Conservation (phyloP, 805 yeast genomes). For the Scheffersomyces coipomensis region DNA sequence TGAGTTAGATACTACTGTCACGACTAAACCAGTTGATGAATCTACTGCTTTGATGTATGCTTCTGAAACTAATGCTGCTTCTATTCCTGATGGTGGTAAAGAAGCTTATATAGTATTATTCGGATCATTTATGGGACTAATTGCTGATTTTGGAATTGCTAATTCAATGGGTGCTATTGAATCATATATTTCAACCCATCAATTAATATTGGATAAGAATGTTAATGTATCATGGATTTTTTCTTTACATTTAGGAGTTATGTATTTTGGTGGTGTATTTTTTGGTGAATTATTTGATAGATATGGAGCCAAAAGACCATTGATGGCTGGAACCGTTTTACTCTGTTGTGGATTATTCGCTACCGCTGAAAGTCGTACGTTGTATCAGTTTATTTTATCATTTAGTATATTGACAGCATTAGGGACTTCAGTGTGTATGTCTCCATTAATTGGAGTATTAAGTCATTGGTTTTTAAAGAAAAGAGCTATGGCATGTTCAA, state of each 20-base stretch:
- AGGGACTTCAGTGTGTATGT: slow-evolving; percentile 28
- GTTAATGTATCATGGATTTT: slow-evolving; percentile 31
- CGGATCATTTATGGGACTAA: slow-evolving; percentile 27
- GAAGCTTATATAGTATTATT: slow-evolving; percentile 20
- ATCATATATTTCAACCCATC: slow-evolving; percentile 20
- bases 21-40: background rate
- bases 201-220: slow-evolving; percentile 15
- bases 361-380: slow-evolving; percentile 20
- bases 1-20: too few relatives aligned
- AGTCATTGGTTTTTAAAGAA: slow-evolving; percentile 26
- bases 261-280: slow-evolving; percentile 27
- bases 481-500: slow-evolving; percentile 25
- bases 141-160: slow-evolving; percentile 26
- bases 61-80: slow-evolving; percentile 16
- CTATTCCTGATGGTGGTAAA: slow-evolving; percentile 30
- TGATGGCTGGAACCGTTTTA: slow-evolving; percentile 18
- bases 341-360: slow-evolving; percentile 22
- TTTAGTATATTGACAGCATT: slow-evolving; percentile 25
- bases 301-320: slow-evolving; percentile 21
- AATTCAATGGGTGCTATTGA: slow-evolving; percentile 28
- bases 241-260: slow-evolving; percentile 27
- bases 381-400: slow-evolving; percentile 24
- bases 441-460: slow-evolving; percentile 24
- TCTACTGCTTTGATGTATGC: slow-evolving; percentile 16
- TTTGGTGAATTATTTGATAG: slow-evolving; percentile 28